phyloP scores from a whole-genome alignment of 306 rosid species.

The Acacia confusa region DNA sequence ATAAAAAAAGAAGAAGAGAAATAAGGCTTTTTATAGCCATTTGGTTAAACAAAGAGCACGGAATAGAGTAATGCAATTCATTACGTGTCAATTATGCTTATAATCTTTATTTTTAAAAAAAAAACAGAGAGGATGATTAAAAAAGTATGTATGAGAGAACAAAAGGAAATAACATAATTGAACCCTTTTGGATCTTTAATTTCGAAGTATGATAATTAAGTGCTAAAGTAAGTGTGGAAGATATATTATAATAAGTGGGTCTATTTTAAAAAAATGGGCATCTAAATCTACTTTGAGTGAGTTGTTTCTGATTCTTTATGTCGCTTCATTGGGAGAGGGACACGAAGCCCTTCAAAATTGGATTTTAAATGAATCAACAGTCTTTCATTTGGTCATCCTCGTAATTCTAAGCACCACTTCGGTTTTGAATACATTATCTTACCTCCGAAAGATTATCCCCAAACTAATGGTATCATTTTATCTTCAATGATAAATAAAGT shows the following conservation, averaged over 20 bases:
- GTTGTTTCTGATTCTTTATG: slow-evolving; percentile 19
- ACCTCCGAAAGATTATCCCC: background rate
- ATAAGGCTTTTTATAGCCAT: background rate
- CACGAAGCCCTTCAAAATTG: background rate
- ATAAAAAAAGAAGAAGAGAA: no score
- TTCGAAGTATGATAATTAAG: background rate
- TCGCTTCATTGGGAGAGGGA: background rate
- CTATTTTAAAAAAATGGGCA: background rate
- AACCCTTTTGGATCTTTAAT: background rate
- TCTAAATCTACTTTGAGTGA: background rate
- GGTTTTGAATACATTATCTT: background rate
- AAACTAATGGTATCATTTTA: background rate
- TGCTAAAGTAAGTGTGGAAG: background rate
- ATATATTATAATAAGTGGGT: background rate
- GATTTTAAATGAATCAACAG: background rate
- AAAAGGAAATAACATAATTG: background rate
- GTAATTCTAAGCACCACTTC: background rate
- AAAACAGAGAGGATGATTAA: no score
- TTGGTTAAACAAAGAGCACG: background rate
- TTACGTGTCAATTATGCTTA: background rate
- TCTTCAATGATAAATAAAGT: background rate
- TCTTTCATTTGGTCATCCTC: background rate
- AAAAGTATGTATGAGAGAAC: background rate
- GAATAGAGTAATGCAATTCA: background rate
- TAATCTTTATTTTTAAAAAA: no score